Conservation (phyloP, 2,329 filamentous ascomycete genomes). For the Teratosphaeria nubilosa region DNA sequence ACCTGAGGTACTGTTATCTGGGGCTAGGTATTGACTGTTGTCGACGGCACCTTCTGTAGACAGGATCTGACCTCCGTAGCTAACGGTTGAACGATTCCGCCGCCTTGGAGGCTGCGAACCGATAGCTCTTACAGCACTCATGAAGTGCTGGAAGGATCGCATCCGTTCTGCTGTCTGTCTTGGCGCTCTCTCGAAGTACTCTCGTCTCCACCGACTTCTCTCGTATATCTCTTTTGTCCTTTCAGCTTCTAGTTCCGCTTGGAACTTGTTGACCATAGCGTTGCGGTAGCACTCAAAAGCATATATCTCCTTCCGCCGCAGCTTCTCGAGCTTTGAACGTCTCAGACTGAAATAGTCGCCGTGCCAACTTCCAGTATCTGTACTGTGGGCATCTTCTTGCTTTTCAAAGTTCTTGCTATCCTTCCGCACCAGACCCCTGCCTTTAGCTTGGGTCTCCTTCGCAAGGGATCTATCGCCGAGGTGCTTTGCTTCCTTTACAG, state of each 20-base stretch:
- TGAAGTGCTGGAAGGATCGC: constrained; percentile 19
- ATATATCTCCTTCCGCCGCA: constrained; percentile 19
- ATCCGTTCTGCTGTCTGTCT: constrained; percentile 20
- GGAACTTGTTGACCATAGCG: constrained; percentile 23
- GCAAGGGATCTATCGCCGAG: background rate
- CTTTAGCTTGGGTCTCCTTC: background rate
- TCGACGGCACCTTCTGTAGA: constrained; percentile 14
- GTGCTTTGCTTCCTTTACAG: background rate
- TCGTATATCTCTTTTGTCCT: constrained; percentile 18
- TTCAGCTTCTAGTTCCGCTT: constrained; percentile 21
- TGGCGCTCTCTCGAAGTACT: constrained; percentile 24
- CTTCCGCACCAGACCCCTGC: background rate
- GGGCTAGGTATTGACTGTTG: constrained; percentile 11
- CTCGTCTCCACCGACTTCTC: constrained; percentile 21
- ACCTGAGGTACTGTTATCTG: constrained; percentile 10
- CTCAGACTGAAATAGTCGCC: constrained; percentile 19
- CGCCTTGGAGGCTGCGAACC: constrained; percentile 10
- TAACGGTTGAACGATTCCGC: constrained; percentile 14
- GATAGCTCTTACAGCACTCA: constrained; percentile 20
- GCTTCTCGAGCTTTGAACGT: constrained; percentile 22
- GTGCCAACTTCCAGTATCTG: constrained; percentile 2
- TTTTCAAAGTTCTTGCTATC: background rate
- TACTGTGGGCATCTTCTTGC: background rate
- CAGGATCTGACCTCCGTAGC: constrained; percentile 12
- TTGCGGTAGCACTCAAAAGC: constrained; percentile 22